These are phyloP conservation scores for Breviolum minutum DNA, from an alignment of 73 alveolate species.

Conservation along the genomic window DNA sequence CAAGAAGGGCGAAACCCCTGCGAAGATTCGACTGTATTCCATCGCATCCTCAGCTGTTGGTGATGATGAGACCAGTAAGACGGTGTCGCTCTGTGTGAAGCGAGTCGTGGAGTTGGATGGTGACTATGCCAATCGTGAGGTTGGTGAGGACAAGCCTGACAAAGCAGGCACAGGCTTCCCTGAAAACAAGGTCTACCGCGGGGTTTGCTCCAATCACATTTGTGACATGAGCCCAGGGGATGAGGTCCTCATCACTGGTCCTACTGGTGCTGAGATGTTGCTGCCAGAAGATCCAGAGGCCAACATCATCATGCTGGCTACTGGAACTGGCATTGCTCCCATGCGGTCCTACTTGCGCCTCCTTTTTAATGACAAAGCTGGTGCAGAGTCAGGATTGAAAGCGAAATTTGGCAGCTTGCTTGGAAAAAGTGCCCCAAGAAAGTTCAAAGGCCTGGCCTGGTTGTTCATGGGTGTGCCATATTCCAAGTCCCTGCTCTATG, in stretches of 20 bases:
- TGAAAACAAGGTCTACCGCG: constrained; percentile 95
- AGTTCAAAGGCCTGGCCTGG: constrained; percentile 95
- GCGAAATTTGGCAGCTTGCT: constrained; percentile 19
- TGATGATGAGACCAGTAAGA: constrained; percentile 84
- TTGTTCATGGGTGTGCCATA: constrained; percentile 94
- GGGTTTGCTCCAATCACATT: constrained; percentile 94
- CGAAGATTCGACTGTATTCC: constrained; percentile 66
- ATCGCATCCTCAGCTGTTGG: constrained; percentile 93
- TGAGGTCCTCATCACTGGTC: constrained; percentile 88
- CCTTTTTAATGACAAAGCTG: constrained; percentile 83
- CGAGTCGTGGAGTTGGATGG: constrained; percentile 91
- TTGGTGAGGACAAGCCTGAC: constrained; percentile 90
- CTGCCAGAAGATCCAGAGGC: constrained; percentile 93
- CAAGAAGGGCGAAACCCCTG: constrained; percentile 93
- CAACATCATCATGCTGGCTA: constrained; percentile 95
- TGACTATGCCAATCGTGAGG: constrained; percentile 19
- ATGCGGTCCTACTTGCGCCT: constrained; percentile 94
- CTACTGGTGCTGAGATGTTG: constrained; percentile 92
- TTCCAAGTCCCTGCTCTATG: constrained; percentile 86
- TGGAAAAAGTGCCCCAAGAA: constrained; percentile 13
- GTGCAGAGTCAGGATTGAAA: constrained; percentile 16
- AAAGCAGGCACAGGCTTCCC: constrained; percentile 88
- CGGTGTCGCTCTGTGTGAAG: constrained; percentile 93
- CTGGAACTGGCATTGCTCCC: constrained; percentile 95
- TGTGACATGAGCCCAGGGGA: constrained; percentile 95